Evolutionary conservation across 2,329 filamentous ascomycete species (phyloP).

Genomic region (Fusarium proliferatum): DNA sequence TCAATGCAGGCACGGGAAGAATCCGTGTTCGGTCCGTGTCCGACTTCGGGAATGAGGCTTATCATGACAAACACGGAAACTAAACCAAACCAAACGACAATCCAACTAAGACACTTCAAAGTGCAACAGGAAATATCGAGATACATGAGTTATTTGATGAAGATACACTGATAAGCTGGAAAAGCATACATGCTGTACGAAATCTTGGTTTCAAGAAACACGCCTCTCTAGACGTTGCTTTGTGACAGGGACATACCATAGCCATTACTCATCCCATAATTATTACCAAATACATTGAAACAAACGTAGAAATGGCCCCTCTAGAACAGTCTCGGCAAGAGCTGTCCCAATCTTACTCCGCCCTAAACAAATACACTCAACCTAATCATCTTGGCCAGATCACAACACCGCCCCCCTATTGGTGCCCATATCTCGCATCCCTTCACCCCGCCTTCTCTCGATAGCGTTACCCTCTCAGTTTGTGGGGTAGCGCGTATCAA

Average conservation of each 20-base stretch:
- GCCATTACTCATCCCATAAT: fast-evolving
- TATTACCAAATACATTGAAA: background rate
- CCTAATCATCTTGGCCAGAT: background rate
- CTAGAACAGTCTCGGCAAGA: background rate
- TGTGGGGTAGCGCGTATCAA: background rate
- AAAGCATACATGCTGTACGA: background rate
- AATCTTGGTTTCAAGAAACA: background rate
- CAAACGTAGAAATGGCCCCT: too few species aligned
- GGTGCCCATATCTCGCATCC: background rate
- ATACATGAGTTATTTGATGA: background rate
- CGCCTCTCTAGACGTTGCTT: too few species aligned
- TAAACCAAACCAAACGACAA: background rate
- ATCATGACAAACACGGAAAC: background rate
- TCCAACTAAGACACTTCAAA: background rate
- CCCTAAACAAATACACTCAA: background rate
- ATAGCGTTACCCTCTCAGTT: background rate
- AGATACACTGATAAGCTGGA: too few species aligned
- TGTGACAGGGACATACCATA: background rate
- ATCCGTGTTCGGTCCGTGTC: slow-evolving; percentile 2
- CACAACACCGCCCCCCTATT: background rate
- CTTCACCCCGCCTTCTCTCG: background rate
- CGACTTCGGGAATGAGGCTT: background rate
- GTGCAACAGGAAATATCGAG: fast-evolving
- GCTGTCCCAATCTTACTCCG: background rate
- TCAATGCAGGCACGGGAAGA: background rate